Evolutionary conservation across 2,329 filamentous ascomycete genomes (phyloP).

Genomic region (Tolypocladium cylindrosporum): DNA sequence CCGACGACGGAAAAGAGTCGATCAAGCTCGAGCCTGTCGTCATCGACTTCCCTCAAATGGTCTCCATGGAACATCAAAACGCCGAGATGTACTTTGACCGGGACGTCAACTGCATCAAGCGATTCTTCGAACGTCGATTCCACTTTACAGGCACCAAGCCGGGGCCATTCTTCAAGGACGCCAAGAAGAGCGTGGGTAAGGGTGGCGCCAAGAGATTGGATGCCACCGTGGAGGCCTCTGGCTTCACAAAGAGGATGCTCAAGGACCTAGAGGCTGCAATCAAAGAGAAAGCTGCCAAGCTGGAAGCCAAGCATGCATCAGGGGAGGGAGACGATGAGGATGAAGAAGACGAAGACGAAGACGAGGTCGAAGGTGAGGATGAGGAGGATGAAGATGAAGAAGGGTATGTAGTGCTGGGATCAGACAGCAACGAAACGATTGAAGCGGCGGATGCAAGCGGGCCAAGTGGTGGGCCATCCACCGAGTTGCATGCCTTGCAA

Average conservation of each 20-base stretch:
- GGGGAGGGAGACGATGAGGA: constrained; percentile 15
- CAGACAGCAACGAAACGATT: not conserved
- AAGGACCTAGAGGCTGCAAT: constrained; percentile 91
- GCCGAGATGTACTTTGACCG: constrained; percentile 97
- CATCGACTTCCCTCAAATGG: constrained; percentile 98
- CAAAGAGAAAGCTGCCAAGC: constrained; percentile 55
- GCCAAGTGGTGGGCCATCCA: not conserved
- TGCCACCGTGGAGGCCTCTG: constrained; percentile 80
- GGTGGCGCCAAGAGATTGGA: constrained; percentile 65
- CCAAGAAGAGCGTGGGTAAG: constrained; percentile 61
- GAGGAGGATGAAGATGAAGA: constrained; percentile 10
- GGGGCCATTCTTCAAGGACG: constrained; percentile 79
- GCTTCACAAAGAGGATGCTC: constrained; percentile 93
- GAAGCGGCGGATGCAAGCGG: not conserved
- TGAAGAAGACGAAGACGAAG: constrained; percentile 18
- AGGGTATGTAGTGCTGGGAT: not conserved
- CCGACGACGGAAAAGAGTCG: constrained; percentile 29
- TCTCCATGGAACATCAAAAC: constrained; percentile 87
- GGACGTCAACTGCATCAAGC: constrained; percentile 90
- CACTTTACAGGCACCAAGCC: constrained; percentile 73
- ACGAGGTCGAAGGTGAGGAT: constrained; percentile 15
- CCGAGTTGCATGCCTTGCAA: not conserved
- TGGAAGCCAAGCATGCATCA: constrained; percentile 22
- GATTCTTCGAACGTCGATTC: constrained; percentile 84
- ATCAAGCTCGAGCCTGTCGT: constrained; percentile 64